Base-by-base conservation (phyloP, 2,329 filamentous ascomycete species). In the Botrytis hyacinthi region DNA sequence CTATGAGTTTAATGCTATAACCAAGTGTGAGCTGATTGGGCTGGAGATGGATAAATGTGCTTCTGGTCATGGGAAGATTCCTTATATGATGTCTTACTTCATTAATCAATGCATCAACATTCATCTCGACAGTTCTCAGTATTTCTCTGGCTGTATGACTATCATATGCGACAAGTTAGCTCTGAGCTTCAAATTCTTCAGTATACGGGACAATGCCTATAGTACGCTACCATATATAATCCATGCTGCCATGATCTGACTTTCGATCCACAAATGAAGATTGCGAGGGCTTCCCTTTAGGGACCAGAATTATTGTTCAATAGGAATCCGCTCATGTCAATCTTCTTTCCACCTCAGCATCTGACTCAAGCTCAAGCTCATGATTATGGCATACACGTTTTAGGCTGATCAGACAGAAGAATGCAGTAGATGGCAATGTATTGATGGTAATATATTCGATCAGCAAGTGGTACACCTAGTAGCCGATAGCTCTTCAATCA, bases 231-330 rank as follows among this genome's bases (percentile, higher is more conserved):
- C 12, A n/a, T n/a, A 16, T 0, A n/a, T 16, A 16, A n/a, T 5
- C 16, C 26, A 54, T n/a, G 0, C 1, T n/a, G 26, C 26, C 48
- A 16, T n/a, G 4, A n/a, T n/a, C 1, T 7, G 16, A 1, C 12
- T 7, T n/a, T n/a, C 48, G 26, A 54, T 7, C n/a, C 6, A 12
- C 6, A 0, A n/a, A 14, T 16, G 26, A n/a, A 16, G 48, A 2
- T 16, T n/a, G 7, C 12, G 5, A 54, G 22, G 8, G 26, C 26
- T 16, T 16, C 48, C 12, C 48, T 16, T 54, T 7, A 5, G 16
- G 26, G 48, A 14, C 3, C 26, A n/a, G 0, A n/a, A 1, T n/a
- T 0, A 54, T 54, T n/a, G 4, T 16, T 54, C 12, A 0, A 14
- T 16, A 16, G 0, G 26, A 14, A 0, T n/a, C 16, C 26, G 48